phyloP scores from a whole-genome alignment of 306 rosid genomes.

The Sindora glabra region DNA sequence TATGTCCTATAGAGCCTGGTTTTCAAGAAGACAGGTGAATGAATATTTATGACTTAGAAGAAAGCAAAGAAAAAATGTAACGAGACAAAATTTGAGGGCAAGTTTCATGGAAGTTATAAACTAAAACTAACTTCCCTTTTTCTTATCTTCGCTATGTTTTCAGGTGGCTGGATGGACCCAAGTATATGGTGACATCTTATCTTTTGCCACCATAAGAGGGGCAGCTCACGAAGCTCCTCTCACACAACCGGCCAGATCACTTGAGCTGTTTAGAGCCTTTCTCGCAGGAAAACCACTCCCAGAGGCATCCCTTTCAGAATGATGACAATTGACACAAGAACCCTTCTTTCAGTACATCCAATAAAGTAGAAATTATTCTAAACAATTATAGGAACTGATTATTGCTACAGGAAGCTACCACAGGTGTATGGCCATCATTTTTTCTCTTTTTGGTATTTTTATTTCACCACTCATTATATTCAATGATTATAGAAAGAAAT shows the following conservation, averaged over 20 bases:
- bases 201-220: slow-evolving; percentile 49
- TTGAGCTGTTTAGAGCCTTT: slow-evolving; percentile 24
- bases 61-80: too few species aligned
- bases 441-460: not conserved
- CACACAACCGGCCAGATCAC: slow-evolving; percentile 45
- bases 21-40: slow-evolving; percentile 43
- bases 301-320: too few species aligned
- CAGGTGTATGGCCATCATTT: not conserved
- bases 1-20: slow-evolving; percentile 47
- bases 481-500: too few species aligned
- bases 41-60: too few species aligned
- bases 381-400: not conserved
- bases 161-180: slow-evolving; percentile 54
- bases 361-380: not conserved
- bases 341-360: not conserved
- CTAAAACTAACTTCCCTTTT: too few species aligned
- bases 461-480: not conserved
- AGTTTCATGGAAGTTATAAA: too few species aligned
- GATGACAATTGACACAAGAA: not conserved
- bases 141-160: not conserved
- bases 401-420: not conserved
- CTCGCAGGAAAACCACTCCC: slow-evolving; percentile 43
- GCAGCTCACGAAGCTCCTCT: slow-evolving; percentile 43
- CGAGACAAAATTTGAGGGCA: too few species aligned
- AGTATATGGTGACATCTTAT: slow-evolving; percentile 35